Evolutionary conservation across 2,329 filamentous ascomycete genomes (phyloP), one percentile per base, ranked within the genome.

Genomic region (Knufia fluminis): DNA sequence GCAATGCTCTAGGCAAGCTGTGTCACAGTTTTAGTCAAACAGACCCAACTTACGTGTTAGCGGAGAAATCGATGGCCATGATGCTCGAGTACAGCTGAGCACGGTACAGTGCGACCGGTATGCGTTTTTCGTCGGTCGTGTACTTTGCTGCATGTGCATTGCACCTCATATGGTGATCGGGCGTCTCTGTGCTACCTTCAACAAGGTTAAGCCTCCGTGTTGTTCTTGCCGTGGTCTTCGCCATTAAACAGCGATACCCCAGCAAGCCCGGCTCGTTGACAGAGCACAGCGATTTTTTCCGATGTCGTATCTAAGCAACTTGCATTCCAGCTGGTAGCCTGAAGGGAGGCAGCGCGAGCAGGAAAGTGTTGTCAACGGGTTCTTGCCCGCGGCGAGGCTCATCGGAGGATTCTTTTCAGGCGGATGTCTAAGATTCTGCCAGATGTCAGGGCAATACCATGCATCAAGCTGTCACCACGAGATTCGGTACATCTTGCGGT

Each of bases 1-100:
- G 17, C 9, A 35, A 2, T 33, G 14, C n/a, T 24, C 20, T 17
- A n/a, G 22, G 17, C 45, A 38, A 33, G 22, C 23, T 48, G 45
- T 48, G 45, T 39, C 14, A 40, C 45, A 35, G 17, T 48, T 48
- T 48, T 48, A 48, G 45, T 48, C 45, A 48, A 48, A 31, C n/a
- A 14, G 12, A 28, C 43, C 16, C 16, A 33, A 35, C 3, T 24
- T 10, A 35, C 28, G 17, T 24, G 12, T 35, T 8, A 10, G 14
- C 36, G 28, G 28, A 46, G 31, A 24, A n/a, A 19, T 36, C 28
- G 19, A 46, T 14, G 22, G 31, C 20, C 9, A 22, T 17, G 6
- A 35, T 20, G 22, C 45, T 40, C 24, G 45, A 28, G 45, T 39
- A 17, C 14, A 23, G 31, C 22, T 31, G 45, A 48, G 23, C 44